A percentile compares a stretch with the other conserved stretches of the same genome.
phyloP scores from a whole-genome alignment of 495 filamentous ascomycete genomes.

The Penicillium chermesinum region DNA sequence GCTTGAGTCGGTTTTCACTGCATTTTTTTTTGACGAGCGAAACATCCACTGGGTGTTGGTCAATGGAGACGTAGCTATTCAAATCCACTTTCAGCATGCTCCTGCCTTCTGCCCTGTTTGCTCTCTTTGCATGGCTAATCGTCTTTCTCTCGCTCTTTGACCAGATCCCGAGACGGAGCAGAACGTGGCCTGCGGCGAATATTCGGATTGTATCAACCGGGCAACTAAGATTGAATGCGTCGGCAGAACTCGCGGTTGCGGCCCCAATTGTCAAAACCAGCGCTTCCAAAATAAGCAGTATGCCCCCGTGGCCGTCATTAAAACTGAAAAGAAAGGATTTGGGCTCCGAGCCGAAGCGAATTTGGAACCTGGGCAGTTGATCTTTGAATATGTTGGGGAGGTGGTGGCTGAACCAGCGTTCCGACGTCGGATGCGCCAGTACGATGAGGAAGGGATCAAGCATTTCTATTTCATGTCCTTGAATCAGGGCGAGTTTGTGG shows the following conservation, averaged over 20 bases:
- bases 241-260: conserved; percentile 72
- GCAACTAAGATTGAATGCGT: conserved; percentile 96
- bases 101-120: background rate
- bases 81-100: too few species aligned
- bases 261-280: conserved; percentile 83
- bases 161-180: conserved; percentile 54
- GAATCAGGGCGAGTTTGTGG: conserved; percentile 92
- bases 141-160: conserved; percentile 5
- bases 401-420: conserved; percentile 92
- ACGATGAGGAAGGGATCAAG: conserved; percentile 92
- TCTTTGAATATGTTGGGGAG: conserved; percentile 98
- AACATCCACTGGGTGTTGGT: too few species aligned
- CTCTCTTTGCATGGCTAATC: background rate
- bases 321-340: conserved; percentile 95
- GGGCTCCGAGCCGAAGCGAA: conserved; percentile 78
- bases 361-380: conserved; percentile 76
- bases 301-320: conserved; percentile 88
- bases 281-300: conserved; percentile 90
- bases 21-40: too few species aligned
- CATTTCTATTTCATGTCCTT: conserved; percentile 99
- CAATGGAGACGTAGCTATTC: too few species aligned
- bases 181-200: conserved; percentile 89
- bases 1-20: conserved; percentile 2
- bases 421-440: conserved; percentile 80
- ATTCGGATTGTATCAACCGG: conserved; percentile 98